phyloP scores from a whole-genome alignment of 179 eudicot species.

The Dionaea muscipula region DNA sequence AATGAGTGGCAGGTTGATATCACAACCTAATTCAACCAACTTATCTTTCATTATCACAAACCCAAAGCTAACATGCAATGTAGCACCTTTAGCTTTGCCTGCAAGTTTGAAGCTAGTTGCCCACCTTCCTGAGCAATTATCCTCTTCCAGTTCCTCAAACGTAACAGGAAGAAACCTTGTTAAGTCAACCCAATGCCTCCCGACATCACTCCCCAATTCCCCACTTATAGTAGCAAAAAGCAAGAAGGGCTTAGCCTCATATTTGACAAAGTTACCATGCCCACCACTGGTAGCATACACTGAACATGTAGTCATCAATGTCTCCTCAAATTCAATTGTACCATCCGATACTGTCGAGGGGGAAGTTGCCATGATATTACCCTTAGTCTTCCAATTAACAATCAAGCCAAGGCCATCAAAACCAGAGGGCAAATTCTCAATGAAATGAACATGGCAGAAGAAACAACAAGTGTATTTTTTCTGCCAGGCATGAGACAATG shows the following conservation, averaged over 20 bases:
- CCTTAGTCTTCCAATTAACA: conserved; percentile 75
- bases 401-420: conserved; percentile 38
- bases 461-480: conserved; percentile 60
- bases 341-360: conserved; percentile 45
- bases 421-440: conserved; percentile 52
- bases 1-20: conserved; percentile 20
- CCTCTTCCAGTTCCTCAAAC: conserved; percentile 80
- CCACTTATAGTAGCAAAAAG: conserved; percentile 46
- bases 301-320: conserved; percentile 43
- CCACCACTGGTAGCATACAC: conserved; percentile 64
- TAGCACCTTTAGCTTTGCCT: conserved; percentile 72
- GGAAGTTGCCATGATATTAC: conserved; percentile 34
- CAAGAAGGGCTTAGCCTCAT: conserved; percentile 74
- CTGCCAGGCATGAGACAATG: conserved; percentile 43
- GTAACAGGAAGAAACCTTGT: conserved; percentile 88
- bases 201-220: conserved; percentile 52
- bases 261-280: conserved; percentile 56
- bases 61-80: conserved; percentile 72
- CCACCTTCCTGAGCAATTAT: conserved; percentile 84
- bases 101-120: conserved; percentile 74
- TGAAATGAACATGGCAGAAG: conserved; percentile 70
- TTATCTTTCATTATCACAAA: conserved; percentile 41
- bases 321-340: conserved; percentile 59
- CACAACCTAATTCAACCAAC: conserved; percentile 17
- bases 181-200: conserved; percentile 83